Evolutionary conservation across 257 asterid genomes (phyloP).

Genomic region (Nicotiana sylvestris): DNA sequence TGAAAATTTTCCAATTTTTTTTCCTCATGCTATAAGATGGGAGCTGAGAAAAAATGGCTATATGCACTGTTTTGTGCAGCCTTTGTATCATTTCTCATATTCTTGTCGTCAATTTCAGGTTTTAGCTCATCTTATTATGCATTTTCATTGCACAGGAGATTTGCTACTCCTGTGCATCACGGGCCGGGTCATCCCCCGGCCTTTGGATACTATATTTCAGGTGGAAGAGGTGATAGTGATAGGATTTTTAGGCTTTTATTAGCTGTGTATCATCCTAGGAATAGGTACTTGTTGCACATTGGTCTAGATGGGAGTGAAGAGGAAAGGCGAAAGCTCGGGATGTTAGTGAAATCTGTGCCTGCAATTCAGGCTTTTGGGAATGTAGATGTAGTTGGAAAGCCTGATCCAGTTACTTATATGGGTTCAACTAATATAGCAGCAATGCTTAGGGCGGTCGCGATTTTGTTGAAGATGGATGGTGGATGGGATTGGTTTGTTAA

Average conservation of each 20-base stretch:
- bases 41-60: conserved; percentile 94
- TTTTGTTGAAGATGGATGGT: conserved; percentile 71
- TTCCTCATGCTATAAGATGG: conserved; percentile 22
- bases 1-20: neutral
- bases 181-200: conserved; percentile 84
- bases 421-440: conserved; percentile 88
- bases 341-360: conserved; percentile 65
- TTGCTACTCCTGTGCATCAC: conserved; percentile 48
- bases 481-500: conserved; percentile 98
- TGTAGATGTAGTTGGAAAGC: conserved; percentile 94
- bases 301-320: conserved; percentile 63
- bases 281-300: conserved; percentile 85
- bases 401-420: conserved; percentile 93
- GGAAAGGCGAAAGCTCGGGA: conserved; percentile 69
- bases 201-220: conserved; percentile 84
- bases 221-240: conserved; percentile 69
- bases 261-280: conserved; percentile 96
- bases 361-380: conserved; percentile 78
- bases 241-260: conserved; percentile 74
- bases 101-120: conserved; percentile 68
- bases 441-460: conserved; percentile 70
- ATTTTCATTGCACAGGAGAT: conserved; percentile 56
- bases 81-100: conserved; percentile 66
- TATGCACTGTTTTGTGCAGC: conserved; percentile 87
- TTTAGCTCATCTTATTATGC: conserved; percentile 70